phyloP scores from a whole-genome alignment of 768 basidiomycete genomes.

The Boletus subcaerulescens region DNA sequence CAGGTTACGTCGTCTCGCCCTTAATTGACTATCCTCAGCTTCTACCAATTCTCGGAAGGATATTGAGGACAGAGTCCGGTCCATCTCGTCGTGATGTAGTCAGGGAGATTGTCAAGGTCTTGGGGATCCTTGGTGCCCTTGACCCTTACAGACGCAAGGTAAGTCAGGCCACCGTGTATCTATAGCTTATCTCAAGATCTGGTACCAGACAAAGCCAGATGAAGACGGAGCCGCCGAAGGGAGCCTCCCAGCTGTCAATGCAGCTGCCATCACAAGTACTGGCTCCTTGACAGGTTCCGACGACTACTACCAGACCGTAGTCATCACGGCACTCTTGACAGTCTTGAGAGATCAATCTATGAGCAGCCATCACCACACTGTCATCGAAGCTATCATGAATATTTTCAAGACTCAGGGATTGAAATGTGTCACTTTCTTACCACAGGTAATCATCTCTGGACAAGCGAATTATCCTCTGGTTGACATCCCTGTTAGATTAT shows the following conservation, averaged over 20 bases:
- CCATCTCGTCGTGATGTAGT: conserved; percentile 85
- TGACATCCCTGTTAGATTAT: conserved; percentile 60
- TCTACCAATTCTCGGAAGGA: conserved; percentile 77
- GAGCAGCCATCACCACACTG: conserved; percentile 83
- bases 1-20: conserved; percentile 91
- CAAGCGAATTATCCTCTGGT: conserved; percentile 1
- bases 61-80: conserved; percentile 77
- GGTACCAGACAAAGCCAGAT: conserved; percentile 50
- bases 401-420: conserved; percentile 98
- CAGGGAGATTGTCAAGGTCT: conserved; percentile 89
- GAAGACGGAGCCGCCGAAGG: conserved; percentile 65
- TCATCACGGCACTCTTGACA: conserved; percentile 81
- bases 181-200: conserved; percentile 5
- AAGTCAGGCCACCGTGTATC: conserved; percentile 11
- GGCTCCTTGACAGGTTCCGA: conserved; percentile 68
- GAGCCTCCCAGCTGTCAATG: conserved; percentile 57
- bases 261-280: conserved; percentile 65
- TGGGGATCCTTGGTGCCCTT: conserved; percentile 93
- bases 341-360: conserved; percentile 89
- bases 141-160: conserved; percentile 97
- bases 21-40: conserved; percentile 90
- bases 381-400: conserved; percentile 97
- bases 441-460: conserved; percentile 57
- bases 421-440: conserved; percentile 92
- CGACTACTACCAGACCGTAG: conserved; percentile 96